These are phyloP conservation scores for Bolboschoenus planiculmis DNA, from an alignment of 176 grass and related monocot genomes.

Conservation along the genomic window DNA sequence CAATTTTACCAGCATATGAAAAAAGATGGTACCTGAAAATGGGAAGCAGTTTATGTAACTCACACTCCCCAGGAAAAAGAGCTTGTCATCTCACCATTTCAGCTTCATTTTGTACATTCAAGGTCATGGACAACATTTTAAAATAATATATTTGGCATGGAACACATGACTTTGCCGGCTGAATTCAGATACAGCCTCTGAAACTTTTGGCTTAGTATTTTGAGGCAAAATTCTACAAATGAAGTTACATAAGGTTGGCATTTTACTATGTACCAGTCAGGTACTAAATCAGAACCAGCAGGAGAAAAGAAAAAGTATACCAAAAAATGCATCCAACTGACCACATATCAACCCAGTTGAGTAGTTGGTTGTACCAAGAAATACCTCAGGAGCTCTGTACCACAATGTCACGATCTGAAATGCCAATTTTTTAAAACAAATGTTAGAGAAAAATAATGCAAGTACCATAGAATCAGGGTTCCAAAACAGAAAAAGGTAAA, in stretches of 20 bases:
- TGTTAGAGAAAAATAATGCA: too few species aligned
- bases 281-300: not conserved
- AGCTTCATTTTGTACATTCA: slow-evolving; percentile 47
- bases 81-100: slow-evolving; percentile 84
- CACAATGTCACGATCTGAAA: slow-evolving; percentile 87
- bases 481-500: not conserved
- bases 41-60: slow-evolving; percentile 88
- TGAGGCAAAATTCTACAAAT: not conserved
- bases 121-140: not conserved
- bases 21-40: slow-evolving; percentile 62
- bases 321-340: slow-evolving; percentile 91
- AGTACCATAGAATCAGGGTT: not conserved
- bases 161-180: not conserved
- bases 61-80: slow-evolving; percentile 85
- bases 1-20: not conserved
- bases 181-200: not conserved
- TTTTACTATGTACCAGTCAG: not conserved
- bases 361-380: slow-evolving; percentile 82
- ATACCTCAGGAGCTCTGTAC: slow-evolving; percentile 96
- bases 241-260: not conserved
- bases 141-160: not conserved
- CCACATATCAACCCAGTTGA: slow-evolving; percentile 98
- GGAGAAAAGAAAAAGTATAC: slow-evolving; percentile 28
- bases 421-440: too few species aligned
- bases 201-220: not conserved